phyloP scores from a whole-genome alignment of 345 rosid genomes.

The Leavenworthia alabamica region DNA sequence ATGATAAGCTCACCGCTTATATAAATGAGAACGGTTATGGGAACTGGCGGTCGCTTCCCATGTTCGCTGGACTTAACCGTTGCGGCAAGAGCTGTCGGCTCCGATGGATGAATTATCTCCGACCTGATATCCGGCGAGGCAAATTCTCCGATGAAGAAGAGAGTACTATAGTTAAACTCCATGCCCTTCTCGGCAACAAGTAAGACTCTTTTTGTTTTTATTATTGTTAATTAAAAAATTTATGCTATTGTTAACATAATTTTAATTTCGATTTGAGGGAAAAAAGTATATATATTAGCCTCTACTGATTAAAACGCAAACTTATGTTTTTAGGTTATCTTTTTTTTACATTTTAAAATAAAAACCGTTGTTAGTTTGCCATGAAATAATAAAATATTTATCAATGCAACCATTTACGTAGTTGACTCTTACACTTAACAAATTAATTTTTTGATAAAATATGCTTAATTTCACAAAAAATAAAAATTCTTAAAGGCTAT shows the following conservation, averaged over 20 bases:
- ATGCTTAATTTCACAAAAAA: neutral
- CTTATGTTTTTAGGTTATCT: neutral
- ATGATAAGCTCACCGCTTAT: slow-evolving; percentile 46
- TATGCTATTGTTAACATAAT: neutral
- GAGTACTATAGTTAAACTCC: slow-evolving; percentile 55
- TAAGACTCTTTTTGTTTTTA: slow-evolving; percentile 18
- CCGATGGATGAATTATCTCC: slow-evolving; percentile 83
- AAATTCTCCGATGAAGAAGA: slow-evolving; percentile 73
- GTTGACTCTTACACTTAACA: neutral
- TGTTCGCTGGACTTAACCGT: slow-evolving; percentile 69
- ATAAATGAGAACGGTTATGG: slow-evolving; percentile 50
- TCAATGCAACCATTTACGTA: neutral
- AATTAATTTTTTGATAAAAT: neutral
- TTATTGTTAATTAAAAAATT: neutral
- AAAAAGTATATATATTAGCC: neutral
- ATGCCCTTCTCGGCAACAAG: slow-evolving; percentile 78
- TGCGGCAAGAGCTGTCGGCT: slow-evolving; percentile 92
- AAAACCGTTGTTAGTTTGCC: neutral
- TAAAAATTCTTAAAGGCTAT: neutral
- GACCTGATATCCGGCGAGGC: slow-evolving; percentile 87
- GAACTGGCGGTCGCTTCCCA: slow-evolving; percentile 71
- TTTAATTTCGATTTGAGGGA: neutral
- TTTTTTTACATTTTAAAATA: neutral
- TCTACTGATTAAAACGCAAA: neutral
- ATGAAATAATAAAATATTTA: neutral